Base-by-base conservation (phyloP, 2,329 filamentous ascomycete species). In the Ophiostoma pallidulum region DNA sequence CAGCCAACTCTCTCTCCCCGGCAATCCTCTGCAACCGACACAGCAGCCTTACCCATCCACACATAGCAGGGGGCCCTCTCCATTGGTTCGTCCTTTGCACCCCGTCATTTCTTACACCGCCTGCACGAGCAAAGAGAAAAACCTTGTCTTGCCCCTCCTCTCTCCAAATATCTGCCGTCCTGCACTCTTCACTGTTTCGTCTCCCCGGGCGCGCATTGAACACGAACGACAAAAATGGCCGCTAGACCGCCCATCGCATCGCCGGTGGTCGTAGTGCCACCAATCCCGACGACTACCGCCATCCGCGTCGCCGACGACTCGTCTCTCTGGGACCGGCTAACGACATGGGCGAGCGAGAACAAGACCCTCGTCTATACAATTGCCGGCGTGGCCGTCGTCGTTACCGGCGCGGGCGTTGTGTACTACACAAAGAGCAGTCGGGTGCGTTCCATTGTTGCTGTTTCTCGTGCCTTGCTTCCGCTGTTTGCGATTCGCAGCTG, bases 311-410 rank as follows among this genome's bases (percentile, higher is more conserved):
- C 76, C 49, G 64, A 71, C 55, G 76, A 83, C 52, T 78, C 82
- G 51, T 84, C 86, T 40, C 70, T 92, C 48, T 95, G 89, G 89
- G 87, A 95, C 66, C 84, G 90, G 60, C 73, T 96, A 68, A 84
- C 89, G 56, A 82, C 74, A 62, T 98, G 92, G 91, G 89, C 86
- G 13, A 86, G 89, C 3, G 91, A 97, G 65, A 90, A 98, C 71
- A 97, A 96, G 73, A 85, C 87, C 41, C 77, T 91, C 47, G 90
- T 94, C 54, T 98, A 96, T 69, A 96, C 92, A 57, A 87, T 97
- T 68, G 92, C 91, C 48, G 92, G 92, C 60, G 86, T 95, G 51
- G 91, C 91, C 46, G 78, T 95, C 41, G 88, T 96, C 37, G 86
- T 94, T 48, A 92, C 88, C 13, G 87, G 86, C 52, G 91, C 90